Base-by-base conservation (phyloP, 2,329 filamentous ascomycete genomes). In the Raffaelea ambrosiae region DNA sequence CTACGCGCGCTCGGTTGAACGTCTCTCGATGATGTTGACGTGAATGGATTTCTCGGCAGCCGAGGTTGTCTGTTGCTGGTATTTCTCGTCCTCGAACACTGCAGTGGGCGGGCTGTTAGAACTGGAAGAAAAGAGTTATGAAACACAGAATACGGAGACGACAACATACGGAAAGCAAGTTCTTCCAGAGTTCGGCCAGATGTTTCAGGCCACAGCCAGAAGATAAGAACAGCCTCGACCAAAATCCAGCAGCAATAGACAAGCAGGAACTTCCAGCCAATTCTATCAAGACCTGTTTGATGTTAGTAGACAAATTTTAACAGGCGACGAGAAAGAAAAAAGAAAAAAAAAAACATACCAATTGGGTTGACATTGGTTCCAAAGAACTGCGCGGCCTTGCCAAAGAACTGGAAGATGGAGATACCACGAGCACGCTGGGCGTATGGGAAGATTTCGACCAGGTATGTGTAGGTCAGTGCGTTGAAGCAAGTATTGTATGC, bases 401-500 rank as follows among this genome's bases (percentile, higher is more conserved):
- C 58, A 46, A 59, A 62, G 51, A 62, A 58, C 53, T 62, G 58
- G 52, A 62, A 62, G 47, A 61, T 57, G 52, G 61, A 49, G 43
- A 64, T 60, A n/a, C 61, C 61, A 9, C 59, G 55, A 13, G 59
- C 55, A 8, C 61, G 57, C 50, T 61, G 57, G 5, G 57, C 54
- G 41, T 58, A 64, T 2, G 53, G 62, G 51, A 57, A 65, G 43
- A 62, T 54, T 48, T 63, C 60, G 31, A 63, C 57, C 5, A 63
- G 58, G 48, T 63, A 64, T 2, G 61, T 82, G 61, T 82, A 82
- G 1, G 77, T 81, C 47, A 84, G 65, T 14, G 80, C 76, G 57
- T 83, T 84, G 60, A 82, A 81, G n/a, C 78, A 79, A 44, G 83
- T 69, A 55, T 83, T 83, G 59, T 83, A 84, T 51, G 66, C 68